Evolutionary conservation across 768 basidiomycete genomes (phyloP), one percentile per base, ranked within the genome.

Genomic region (Sporobolomyces roseus): DNA sequence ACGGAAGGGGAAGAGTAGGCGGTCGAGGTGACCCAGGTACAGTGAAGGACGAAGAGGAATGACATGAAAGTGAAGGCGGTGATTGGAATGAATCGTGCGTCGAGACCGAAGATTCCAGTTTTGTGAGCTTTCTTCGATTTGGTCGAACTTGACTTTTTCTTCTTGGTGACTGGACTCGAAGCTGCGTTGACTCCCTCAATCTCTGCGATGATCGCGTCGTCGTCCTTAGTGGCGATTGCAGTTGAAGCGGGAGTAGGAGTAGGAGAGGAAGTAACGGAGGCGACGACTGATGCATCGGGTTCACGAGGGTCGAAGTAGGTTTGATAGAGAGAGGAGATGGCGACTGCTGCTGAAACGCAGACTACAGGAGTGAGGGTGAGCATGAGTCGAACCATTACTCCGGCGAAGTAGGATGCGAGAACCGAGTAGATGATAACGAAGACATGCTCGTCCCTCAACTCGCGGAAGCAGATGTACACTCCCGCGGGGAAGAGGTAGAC

Each of bases 361-460:
- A 98, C 96, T 65, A 94, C 89, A 1, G 96, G 96, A 0, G 94
- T 98, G 64, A 99, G 86, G 30, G 96, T 89, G 62, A 99, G 84
- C 91, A 99, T 98, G 68, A 98, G 84, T 65, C 96, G 92, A 71
- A 99, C 96, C 96, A 99, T 99, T 78, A 99, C 94, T 49, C 96
- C 96, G 7, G 96, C 94, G 77, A 99, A 99, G 83, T 99, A 99
- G 78, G 91, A 92, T 54, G 89, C 91, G 77, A 98, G 86, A 71
- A 91, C 85, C 29, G 96, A 87, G 79, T 98, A 99, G 79, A 98
- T 92, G 81, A 99, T 94, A 75, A 99, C 90, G 78, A 99, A 99
- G 71, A 99, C 82, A 77, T 99, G 96, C 77, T 97, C 96, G 78
- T 99, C 96, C 33, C 91, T 86, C 27, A 99, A 83, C 76, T 93